Percentiles rank a stretch among this genome's conserved stretches.
phyloP scores from a whole-genome alignment of 2,329 filamentous ascomycete genomes.

The Ascomycota sp. region DNA sequence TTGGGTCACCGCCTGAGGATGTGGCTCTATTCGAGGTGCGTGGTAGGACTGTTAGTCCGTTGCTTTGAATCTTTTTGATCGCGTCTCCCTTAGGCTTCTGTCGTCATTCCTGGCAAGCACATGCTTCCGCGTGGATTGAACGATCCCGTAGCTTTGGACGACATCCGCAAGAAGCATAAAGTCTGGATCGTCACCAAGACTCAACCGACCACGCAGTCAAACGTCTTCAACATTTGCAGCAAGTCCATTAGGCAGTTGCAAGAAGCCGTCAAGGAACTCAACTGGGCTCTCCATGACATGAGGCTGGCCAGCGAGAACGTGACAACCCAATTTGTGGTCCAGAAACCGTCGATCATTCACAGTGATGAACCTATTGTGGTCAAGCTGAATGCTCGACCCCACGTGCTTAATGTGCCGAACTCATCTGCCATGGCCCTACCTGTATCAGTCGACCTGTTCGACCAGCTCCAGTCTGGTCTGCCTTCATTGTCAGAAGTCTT shows the following conservation, averaged over 20 bases:
- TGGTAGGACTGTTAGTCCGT: neutral
- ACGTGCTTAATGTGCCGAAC: neutral
- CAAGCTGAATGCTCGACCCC: conserved; percentile 8
- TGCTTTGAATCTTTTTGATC: neutral
- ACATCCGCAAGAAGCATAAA: conserved; percentile 8
- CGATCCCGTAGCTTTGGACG: conserved; percentile 6
- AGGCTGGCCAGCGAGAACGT: conserved; percentile 8
- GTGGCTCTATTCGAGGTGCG: neutral
- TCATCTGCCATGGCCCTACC: neutral
- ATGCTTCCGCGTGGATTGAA: conserved; percentile 9
- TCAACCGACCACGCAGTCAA: conserved; percentile 2
- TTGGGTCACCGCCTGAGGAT: neutral
- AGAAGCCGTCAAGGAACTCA: conserved; percentile 9
- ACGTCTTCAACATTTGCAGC: conserved; percentile 9
- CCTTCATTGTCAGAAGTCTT: conserved; percentile 7
- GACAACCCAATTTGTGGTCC: conserved; percentile 9
- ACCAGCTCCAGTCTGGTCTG: conserved; percentile 6
- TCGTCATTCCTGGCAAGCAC: conserved; percentile 11
- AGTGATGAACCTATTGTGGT: conserved; percentile 5
- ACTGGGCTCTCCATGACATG: conserved; percentile 13
- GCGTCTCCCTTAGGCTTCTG: conserved; percentile 5
- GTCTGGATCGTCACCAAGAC: conserved; percentile 11
- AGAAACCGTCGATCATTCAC: conserved; percentile 5
- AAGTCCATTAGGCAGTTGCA: conserved; percentile 7
- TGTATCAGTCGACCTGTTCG: conserved; percentile 2